Evolutionary conservation across 2,329 filamentous ascomycete genomes (phyloP).

Genomic region (Emergomyces orientalis): DNA sequence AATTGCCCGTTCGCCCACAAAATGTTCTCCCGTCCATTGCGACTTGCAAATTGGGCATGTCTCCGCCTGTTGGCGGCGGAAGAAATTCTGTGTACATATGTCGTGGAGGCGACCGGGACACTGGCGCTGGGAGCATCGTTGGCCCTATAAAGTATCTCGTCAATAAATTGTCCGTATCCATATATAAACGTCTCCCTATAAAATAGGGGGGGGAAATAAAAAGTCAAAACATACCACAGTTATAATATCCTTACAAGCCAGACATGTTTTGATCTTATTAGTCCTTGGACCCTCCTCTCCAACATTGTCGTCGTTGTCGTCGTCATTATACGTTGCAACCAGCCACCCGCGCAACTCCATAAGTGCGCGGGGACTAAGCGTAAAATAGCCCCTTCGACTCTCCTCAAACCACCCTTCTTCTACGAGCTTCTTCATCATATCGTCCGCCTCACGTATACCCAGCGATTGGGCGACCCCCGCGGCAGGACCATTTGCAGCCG

Average conservation of each 20-base stretch:
- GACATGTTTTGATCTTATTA: conserved; percentile 75
- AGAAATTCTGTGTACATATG: conserved; percentile 64
- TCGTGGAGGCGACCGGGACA: conserved; percentile 68
- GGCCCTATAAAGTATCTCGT: conserved; percentile 41
- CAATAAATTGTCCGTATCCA: not conserved
- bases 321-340: conserved; percentile 80
- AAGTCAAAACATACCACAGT: conserved; percentile 48
- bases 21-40: conserved; percentile 43
- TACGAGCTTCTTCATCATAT: conserved; percentile 58
- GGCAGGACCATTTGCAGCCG: conserved; percentile 35
- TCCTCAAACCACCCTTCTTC: conserved; percentile 78
- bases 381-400: conserved; percentile 62
- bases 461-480: conserved; percentile 44
- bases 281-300: conserved; percentile 38
- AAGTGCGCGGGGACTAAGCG: conserved; percentile 64
- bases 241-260: conserved; percentile 80
- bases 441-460: conserved; percentile 68
- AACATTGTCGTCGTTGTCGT: conserved; percentile 47
- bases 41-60: conserved; percentile 54
- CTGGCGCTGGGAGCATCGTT: conserved; percentile 60
- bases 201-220: not conserved
- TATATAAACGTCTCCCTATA: not conserved
- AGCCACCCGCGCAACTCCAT: conserved; percentile 82
- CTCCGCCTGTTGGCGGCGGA: conserved; percentile 53
- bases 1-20: conserved; percentile 46